Base-by-base conservation (phyloP, 768 basidiomycete genomes). In the Tylopilus intermedius region DNA sequence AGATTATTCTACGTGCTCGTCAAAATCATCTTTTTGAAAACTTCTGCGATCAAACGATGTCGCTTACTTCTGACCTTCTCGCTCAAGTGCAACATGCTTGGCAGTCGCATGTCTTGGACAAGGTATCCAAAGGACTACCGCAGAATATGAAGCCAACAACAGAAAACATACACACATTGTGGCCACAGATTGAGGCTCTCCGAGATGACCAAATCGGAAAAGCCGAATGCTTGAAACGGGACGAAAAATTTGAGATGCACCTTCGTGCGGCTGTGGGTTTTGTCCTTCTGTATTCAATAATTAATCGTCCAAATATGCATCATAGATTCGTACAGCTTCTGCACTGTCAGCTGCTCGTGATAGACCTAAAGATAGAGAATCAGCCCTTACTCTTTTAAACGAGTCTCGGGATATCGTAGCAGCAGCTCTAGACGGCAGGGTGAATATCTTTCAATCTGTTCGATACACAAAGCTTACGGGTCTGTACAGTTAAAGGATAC, bases 161-260 rank as follows among this genome's bases (percentile, higher is more conserved):
- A 50, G 86, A 82, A 27, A 70, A 72, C 8, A 77, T 86, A 60
- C 75, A 76, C 49, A 63, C 56, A 0, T 62, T 67, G 0, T 95
- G 91, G 84, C 64, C 72, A 10, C 73, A 74, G n/a, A 71, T 88
- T 2, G 59, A 71, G 37, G 72, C 75, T 35, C 72, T 79, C 45
- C 71, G 75, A 43, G 68, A 71, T 39, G 81, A 88, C 65, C 70
- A 72, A 35, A 67, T 73, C 35, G 92, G 86, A 86, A 86, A 83
- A 62, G 74, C 78, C 47, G 84, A 84, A 54, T 83, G 85, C 61
- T 67, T 88, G 64, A 82, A 76, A 64, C 79, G 83, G 62, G 88
- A 96, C 57, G 94, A 95, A 72, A 97, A 95, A 71, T 94, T 94
- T 63, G 83, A 86, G 48, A 88, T 97, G 90, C 75, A 94, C 71